These are phyloP conservation scores for Ilex asprella DNA, from an alignment of 257 asterid species.

Conservation along the genomic window DNA sequence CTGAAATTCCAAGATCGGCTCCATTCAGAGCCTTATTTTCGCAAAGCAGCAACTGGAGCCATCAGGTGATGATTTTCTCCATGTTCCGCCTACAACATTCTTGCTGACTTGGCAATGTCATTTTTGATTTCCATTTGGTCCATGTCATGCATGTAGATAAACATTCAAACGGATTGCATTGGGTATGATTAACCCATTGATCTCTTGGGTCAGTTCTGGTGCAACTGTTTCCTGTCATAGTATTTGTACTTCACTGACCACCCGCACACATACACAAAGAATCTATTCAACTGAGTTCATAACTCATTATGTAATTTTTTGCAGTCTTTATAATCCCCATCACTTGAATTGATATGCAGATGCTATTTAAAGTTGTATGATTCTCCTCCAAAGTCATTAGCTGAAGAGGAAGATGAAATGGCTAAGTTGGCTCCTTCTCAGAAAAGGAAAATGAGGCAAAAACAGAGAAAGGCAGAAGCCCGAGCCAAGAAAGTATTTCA, in stretches of 20 bases:
- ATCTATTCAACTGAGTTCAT: background rate
- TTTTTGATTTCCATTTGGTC: background rate
- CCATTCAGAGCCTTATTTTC: constrained; percentile 85
- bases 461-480: constrained; percentile 93
- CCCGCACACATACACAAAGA: background rate
- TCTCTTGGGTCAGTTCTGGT: background rate
- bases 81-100: constrained; percentile 5
- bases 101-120: constrained; percentile 5
- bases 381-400: constrained; percentile 73
- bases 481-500: constrained; percentile 81
- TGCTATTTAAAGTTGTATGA: constrained; percentile 88
- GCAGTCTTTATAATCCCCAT: constrained; percentile 5
- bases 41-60: constrained; percentile 86
- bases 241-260: background rate
- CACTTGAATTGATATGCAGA: constrained; percentile 37
- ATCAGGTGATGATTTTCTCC: constrained; percentile 45
- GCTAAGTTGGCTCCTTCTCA: constrained; percentile 81
- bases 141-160: background rate
- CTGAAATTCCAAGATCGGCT: constrained; percentile 88
- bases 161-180: background rate
- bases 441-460: constrained; percentile 89
- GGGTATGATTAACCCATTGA: background rate
- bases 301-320: constrained; percentile 2
- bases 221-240: background rate
- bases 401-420: constrained; percentile 86